A percentile compares a stretch with the other conserved stretches of the same genome.
These are phyloP conservation scores for Coleophoma eucalyptorum DNA, from an alignment of 2,329 filamentous ascomycete species.

Conservation along the genomic window DNA sequence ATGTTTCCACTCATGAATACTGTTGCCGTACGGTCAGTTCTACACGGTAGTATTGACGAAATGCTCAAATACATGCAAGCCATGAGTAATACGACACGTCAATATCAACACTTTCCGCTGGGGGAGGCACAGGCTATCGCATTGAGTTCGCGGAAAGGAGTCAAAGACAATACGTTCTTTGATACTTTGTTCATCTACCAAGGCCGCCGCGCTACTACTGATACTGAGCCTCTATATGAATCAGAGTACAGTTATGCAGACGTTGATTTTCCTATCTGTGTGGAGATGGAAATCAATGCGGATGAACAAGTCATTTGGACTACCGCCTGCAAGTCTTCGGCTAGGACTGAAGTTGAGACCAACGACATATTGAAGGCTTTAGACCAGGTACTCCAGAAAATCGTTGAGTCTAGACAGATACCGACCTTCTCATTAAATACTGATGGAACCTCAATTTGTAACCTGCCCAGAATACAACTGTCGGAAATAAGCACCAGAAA, in stretches of 20 bases:
- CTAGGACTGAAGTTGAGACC: slow-evolving; percentile 43
- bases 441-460: slow-evolving; percentile 59
- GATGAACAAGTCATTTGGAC: slow-evolving; percentile 60
- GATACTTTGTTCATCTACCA: slow-evolving; percentile 67
- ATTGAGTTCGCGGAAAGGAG: neutral
- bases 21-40: slow-evolving; percentile 65
- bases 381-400: slow-evolving; percentile 51
- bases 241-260: slow-evolving; percentile 49
- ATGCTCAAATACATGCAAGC: slow-evolving; percentile 74
- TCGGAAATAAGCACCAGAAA: slow-evolving; percentile 25
- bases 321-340: slow-evolving; percentile 60
- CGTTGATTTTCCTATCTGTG: slow-evolving; percentile 78
- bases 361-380: slow-evolving; percentile 52
- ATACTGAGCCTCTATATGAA: slow-evolving; percentile 17
- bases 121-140: slow-evolving; percentile 51
- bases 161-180: slow-evolving; percentile 43
- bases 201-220: slow-evolving; percentile 33
- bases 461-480: slow-evolving; percentile 37
- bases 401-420: slow-evolving; percentile 45
- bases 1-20: slow-evolving; percentile 95
- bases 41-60: slow-evolving; percentile 63
- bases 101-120: slow-evolving; percentile 74
- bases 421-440: slow-evolving; percentile 51
- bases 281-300: slow-evolving; percentile 68
- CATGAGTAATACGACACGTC: slow-evolving; percentile 60